Evolutionary conservation across 2,329 filamentous ascomycete species (phyloP).

Genomic region (Stenocarpella maydis): DNA sequence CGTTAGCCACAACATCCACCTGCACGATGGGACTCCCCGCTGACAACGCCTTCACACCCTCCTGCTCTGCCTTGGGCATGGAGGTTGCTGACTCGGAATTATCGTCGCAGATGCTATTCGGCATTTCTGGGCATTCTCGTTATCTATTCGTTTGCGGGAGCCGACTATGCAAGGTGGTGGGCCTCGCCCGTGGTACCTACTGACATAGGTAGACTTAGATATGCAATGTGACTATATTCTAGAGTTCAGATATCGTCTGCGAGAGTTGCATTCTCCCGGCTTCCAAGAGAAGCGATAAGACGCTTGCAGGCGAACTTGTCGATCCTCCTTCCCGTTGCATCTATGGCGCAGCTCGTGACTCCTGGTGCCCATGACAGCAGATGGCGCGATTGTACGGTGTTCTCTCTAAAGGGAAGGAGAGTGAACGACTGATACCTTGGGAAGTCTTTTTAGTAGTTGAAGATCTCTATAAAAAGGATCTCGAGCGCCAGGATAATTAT

Average conservation of each 20-base stretch:
- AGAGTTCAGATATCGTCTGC: background rate
- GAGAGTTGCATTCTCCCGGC: background rate
- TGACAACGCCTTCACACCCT: slow-evolving; percentile 15
- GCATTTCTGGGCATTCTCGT: background rate
- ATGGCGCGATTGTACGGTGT: background rate
- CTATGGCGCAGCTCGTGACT: background rate
- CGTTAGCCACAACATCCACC: background rate
- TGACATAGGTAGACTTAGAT: background rate
- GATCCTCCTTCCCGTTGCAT: slow-evolving; percentile 23
- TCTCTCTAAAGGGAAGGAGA: slow-evolving; percentile 12
- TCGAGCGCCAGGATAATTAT: background rate
- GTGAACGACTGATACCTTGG: background rate
- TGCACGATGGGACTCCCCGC: background rate
- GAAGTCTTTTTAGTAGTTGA: background rate
- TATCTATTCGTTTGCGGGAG: slow-evolving; percentile 18
- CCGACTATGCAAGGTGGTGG: slow-evolving; percentile 2
- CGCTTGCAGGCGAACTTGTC: background rate
- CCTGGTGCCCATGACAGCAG: background rate
- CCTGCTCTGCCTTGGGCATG: background rate
- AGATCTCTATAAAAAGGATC: slow-evolving; percentile 9
- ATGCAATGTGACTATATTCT: slow-evolving; percentile 2
- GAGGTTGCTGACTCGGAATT: background rate
- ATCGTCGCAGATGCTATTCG: background rate
- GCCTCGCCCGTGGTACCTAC: background rate
- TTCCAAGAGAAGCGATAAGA: background rate